These are phyloP conservation scores for Aphanomyces stellatus DNA, from an alignment of 352 stramenopile species.

Conservation along the genomic window DNA sequence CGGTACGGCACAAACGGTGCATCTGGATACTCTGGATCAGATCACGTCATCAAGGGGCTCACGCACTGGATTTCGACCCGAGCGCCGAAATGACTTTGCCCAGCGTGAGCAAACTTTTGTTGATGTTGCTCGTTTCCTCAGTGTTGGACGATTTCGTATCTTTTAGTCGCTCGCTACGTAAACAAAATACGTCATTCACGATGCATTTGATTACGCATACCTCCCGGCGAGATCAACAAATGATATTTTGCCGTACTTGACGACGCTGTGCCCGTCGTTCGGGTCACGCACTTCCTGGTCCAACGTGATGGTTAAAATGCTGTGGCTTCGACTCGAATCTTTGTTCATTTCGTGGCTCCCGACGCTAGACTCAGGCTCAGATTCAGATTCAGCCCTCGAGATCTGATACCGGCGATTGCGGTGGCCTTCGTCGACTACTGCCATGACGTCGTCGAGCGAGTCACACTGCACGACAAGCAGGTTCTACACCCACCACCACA, in stretches of 20 bases:
- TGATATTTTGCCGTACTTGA: constrained; percentile 64
- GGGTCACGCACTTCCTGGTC: constrained; percentile 44
- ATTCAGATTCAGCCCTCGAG: neutral
- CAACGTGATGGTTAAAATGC: constrained; percentile 62
- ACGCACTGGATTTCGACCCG: constrained; percentile 28
- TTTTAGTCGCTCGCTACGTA: constrained; percentile 43
- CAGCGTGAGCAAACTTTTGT: constrained; percentile 70
- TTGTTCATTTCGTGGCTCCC: constrained; percentile 69
- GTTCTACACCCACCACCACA: constrained; percentile 26
- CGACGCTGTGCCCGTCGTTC: constrained; percentile 39
- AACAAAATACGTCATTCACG: neutral
- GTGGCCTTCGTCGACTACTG: constrained; percentile 67
- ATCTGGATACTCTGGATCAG: constrained; percentile 7
- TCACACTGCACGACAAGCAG: constrained; percentile 67
- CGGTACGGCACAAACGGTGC: constrained; percentile 65
- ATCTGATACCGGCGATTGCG: constrained; percentile 36
- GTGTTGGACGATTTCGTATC: constrained; percentile 62
- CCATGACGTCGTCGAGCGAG: constrained; percentile 58
- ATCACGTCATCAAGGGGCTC: neutral
- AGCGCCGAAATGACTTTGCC: constrained; percentile 81
- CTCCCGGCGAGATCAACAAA: constrained; percentile 76
- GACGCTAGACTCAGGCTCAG: constrained; percentile 25
- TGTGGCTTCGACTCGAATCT: constrained; percentile 71
- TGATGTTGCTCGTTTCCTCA: constrained; percentile 79
- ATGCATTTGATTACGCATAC: constrained; percentile 15